Evolutionary conservation across 176 grass and related monocot species (phyloP).

Genomic region (Ampelocalamus luodianensis): DNA sequence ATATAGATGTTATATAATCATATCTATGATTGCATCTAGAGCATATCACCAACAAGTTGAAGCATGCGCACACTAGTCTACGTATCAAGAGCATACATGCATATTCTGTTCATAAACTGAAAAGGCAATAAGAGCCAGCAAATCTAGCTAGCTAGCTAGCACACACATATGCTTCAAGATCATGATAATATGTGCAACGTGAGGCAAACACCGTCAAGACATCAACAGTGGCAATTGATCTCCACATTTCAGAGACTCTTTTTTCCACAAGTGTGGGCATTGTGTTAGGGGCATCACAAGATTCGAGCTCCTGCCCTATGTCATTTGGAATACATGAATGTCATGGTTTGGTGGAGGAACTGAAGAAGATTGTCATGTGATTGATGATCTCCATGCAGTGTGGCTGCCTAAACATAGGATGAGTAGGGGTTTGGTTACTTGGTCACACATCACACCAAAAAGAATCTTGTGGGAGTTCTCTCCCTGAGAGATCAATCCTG

Average conservation of each 20-base stretch:
- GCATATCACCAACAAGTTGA: too few relatives aligned
- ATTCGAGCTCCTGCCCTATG: not conserved
- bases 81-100: not conserved
- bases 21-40: too few relatives aligned
- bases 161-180: too few relatives aligned
- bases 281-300: not conserved
- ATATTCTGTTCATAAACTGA: not conserved
- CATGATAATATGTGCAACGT: not conserved
- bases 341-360: not conserved
- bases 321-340: not conserved
- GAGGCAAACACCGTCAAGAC: not conserved
- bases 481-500: not conserved
- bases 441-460: not conserved
- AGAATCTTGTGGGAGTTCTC: not conserved
- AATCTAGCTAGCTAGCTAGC: not conserved
- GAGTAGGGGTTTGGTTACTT: not conserved
- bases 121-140: too few relatives aligned
- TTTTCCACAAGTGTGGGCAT: not conserved
- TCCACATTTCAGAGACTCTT: not conserved
- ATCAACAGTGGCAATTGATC: not conserved
- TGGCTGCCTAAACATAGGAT: not conserved
- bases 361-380: not conserved
- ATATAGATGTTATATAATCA: too few relatives aligned
- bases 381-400: not conserved
- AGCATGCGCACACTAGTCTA: too few relatives aligned